Evolutionary conservation across 2,329 filamentous ascomycete species (phyloP), one percentile per base, ranked within the genome.

Genomic region (Neofusicoccum sp.): DNA sequence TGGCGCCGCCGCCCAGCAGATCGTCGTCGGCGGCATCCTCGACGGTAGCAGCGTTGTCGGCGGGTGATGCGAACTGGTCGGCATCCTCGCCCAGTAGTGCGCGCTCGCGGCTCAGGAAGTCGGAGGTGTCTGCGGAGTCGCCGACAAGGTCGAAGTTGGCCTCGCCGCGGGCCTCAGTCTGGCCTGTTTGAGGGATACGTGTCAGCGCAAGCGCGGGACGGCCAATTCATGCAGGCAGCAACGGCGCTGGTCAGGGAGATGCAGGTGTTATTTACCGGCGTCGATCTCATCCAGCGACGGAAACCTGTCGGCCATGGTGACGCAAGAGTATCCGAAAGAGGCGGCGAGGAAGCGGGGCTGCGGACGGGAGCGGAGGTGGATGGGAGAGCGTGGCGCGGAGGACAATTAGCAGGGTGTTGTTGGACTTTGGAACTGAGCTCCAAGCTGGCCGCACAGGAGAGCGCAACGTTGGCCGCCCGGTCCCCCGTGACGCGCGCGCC

Each of bases 91-190:
- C 95, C 6, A 99, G 86, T 16, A 89, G 78, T 63, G 92, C 95
- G 72, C 92, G 91, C 80, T 99, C 95, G 67, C 93, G 90, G 64
- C 90, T 87, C 51, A 98, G 86, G 75, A 99, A 98, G 77, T 96
- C 91, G 71, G 91, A 87, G 64, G 85, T 82, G 33, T 88, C 87
- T 31, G 84, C 80, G 8, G 83, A 79, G 64, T 80, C 82, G 64
- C 82, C 80, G 38, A 85, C 76, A 60, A 78, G 75, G 63, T 80
- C 75, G 62, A 80, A 75, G 63, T 71, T 70, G 53, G 73, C 69
- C 60, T 77, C 70, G 80, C 81, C 76, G 81, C 83, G 72, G 83
- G 81, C 66, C 86, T 79, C 85, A 60, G 88, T 88, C 78, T 90
- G 87, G 71, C 87, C 90, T 89, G 77, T 65, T 8, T 20, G 20